Evolutionary conservation across 139 green algal genomes (phyloP), one percentile per base, ranked within the genome.

Genomic region (Micractinium sp.): DNA sequence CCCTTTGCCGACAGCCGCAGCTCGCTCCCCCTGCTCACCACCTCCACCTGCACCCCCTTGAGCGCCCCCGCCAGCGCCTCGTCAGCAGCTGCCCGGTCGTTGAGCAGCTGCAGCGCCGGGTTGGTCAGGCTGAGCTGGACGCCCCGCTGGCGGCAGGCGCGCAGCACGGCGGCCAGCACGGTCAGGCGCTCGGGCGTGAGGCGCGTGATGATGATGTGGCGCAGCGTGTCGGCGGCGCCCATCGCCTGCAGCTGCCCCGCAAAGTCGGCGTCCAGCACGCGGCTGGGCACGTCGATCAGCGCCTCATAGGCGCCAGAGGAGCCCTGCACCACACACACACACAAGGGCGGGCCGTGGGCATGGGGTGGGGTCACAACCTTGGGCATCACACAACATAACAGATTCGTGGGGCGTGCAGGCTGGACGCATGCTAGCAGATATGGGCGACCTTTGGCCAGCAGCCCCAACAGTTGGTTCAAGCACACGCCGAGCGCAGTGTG

Each of bases 161-260:
- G 39, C 86, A 99, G 91, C 90, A 99, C 76, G 27, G 83, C 61
- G 71, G 92, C 92, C 41, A 99, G 89, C 9, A 94, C 93, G 15
- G 94, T 87, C 56, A 98, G 89, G 38, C 95, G 92, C 78, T 98
- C 97, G 69, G 97, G 96, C 69, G 93, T 96, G 76, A 99, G 81
- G 69, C 98, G 96, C 7, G 95, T 97, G 38, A 99, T 92, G 77
- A 99, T 82, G 33, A 99, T 29, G 88, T 96, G 90, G 35, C 88
- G 93, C 36, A 98, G 85, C 20, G 66, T 81, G 18, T 82, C 39
- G 33, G 94, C 27, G 20, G 77, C 88, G n/a, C 75, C 88, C 39
- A 79, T 5, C 82, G 27, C 31, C 27, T 0, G 25, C 35, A 91
- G 87, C 81, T 18, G 86, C 91, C 88, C 92, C 93, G 92, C 80